A percentile compares a stretch with the other conserved stretches of the same genome.
phyloP scores from a whole-genome alignment of 306 rosid species.

The Gleditsia sinensis region DNA sequence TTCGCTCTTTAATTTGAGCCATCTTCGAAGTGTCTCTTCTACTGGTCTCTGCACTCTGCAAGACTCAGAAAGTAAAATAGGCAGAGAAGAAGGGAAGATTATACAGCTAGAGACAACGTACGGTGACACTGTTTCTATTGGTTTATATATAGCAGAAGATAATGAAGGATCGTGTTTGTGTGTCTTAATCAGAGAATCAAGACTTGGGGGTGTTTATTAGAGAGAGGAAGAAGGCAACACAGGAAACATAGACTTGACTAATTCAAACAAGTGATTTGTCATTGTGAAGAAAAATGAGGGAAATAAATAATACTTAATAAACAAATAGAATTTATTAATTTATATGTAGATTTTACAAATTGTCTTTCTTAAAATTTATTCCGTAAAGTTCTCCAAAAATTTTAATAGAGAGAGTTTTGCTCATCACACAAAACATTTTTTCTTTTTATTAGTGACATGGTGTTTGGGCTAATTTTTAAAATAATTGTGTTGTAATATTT shows the following conservation, averaged over 20 bases:
- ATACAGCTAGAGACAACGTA: background rate
- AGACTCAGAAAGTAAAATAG: background rate
- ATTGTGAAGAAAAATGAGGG: too few species aligned
- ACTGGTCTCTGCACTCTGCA: background rate
- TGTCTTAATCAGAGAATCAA: background rate
- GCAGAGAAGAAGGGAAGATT: background rate
- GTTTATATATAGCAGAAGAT: background rate
- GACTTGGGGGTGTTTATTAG: background rate
- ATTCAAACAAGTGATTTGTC: background rate
- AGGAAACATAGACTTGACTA: too few species aligned
- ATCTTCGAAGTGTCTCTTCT: background rate
- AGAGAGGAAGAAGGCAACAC: background rate
- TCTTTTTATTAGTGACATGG: too few species aligned
- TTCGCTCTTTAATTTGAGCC: conserved; percentile 33
- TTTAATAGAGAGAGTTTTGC: too few species aligned
- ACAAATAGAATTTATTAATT: too few species aligned
- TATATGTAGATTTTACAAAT: too few species aligned
- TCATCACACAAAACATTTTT: too few species aligned
- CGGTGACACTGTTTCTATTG: background rate
- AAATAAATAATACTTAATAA: too few species aligned
- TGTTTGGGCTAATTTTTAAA: too few species aligned
- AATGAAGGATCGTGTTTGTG: background rate
- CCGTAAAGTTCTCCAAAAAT: too few species aligned
- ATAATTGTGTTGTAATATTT: too few species aligned
- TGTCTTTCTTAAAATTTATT: too few species aligned